Evolutionary conservation across 1,284 basidiomycete species (phyloP).

Genomic region (Schizophyllum commune): DNA sequence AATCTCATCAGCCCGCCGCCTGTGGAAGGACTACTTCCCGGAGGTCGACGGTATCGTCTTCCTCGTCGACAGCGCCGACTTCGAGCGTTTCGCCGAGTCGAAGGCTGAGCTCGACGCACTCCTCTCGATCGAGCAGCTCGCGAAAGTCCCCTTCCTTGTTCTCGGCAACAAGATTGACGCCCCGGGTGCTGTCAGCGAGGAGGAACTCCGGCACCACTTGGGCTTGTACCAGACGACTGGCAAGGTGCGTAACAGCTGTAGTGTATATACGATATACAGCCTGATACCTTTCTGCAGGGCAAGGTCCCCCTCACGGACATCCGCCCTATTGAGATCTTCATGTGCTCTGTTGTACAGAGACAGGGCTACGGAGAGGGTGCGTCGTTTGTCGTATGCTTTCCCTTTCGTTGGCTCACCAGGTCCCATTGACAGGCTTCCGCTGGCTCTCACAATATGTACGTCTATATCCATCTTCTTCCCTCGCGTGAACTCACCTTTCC

Average conservation of each 20-base stretch:
- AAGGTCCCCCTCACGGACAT: slow-evolving; percentile 97
- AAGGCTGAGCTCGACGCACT: slow-evolving; percentile 97
- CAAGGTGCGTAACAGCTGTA: slow-evolving; percentile 56
- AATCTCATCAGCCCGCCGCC: slow-evolving; percentile 70
- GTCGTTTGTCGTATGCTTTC: slow-evolving; percentile 9
- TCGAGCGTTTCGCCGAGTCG: slow-evolving; percentile 92
- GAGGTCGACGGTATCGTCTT: slow-evolving; percentile 99
- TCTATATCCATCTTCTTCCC: slow-evolving; percentile 3
- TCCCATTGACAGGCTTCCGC: slow-evolving; percentile 69
- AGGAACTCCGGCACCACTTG: slow-evolving; percentile 92
- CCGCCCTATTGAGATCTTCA: slow-evolving; percentile 98
- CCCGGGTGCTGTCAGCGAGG: slow-evolving; percentile 95
- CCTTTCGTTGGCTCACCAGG: slow-evolving; percentile 6
- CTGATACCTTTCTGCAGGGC: slow-evolving; percentile 49
- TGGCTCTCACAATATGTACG: slow-evolving; percentile 94
- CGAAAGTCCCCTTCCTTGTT: slow-evolving; percentile 97
- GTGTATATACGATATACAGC: neutral
- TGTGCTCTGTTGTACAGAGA: slow-evolving; percentile 99
- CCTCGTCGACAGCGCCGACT: slow-evolving; percentile 95
- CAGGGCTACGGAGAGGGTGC: slow-evolving; percentile 96
- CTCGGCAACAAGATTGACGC: slow-evolving; percentile 99
- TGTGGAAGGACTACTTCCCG: slow-evolving; percentile 99
- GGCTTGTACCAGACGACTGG: slow-evolving; percentile 98
- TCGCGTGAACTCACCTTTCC: neutral
- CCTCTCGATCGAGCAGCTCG: slow-evolving; percentile 88